Percentiles rank a stretch among this genome's conserved stretches.
phyloP scores from a whole-genome alignment of 2,329 filamentous ascomycete genomes.

The Penicillium polonicum region DNA sequence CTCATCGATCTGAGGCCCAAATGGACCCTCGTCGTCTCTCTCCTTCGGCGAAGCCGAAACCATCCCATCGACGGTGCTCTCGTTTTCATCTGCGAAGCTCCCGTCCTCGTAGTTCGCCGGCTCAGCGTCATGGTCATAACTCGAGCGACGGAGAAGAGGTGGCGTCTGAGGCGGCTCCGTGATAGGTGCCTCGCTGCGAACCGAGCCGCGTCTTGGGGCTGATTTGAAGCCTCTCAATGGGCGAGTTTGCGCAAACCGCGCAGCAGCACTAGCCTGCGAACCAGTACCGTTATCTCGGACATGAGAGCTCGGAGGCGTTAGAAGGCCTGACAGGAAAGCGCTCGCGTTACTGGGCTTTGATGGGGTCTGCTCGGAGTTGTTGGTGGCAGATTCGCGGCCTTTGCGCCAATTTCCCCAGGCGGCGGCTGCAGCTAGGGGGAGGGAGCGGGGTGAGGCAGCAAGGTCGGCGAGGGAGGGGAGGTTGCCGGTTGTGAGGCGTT shows the following conservation, averaged over 20 bases:
- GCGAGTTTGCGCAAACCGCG: slow-evolving; percentile 37
- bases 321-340: slow-evolving; percentile 71
- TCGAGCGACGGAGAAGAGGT: slow-evolving; percentile 55
- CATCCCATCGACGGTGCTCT: slow-evolving; percentile 47
- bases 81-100: slow-evolving; percentile 49
- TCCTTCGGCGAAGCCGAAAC: slow-evolving; percentile 37
- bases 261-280: slow-evolving; percentile 37
- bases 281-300: slow-evolving; percentile 59
- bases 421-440: slow-evolving; percentile 86
- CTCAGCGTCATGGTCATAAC: slow-evolving; percentile 61
- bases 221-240: slow-evolving; percentile 35
- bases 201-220: slow-evolving; percentile 30
- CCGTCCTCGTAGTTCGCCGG: slow-evolving; percentile 48
- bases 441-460: slow-evolving; percentile 70
- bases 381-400: slow-evolving; percentile 55
- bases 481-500: slow-evolving; percentile 71
- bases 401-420: slow-evolving; percentile 96
- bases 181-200: slow-evolving; percentile 31
- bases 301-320: slow-evolving; percentile 83
- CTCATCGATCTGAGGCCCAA: slow-evolving; percentile 31
- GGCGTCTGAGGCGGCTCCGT: slow-evolving; percentile 49
- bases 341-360: slow-evolving; percentile 58
- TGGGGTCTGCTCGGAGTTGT: slow-evolving; percentile 52
- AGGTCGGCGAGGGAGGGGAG: slow-evolving; percentile 74
- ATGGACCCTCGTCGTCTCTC: slow-evolving; percentile 30